Evolutionary conservation across 257 asterid genomes (phyloP), one percentile per base, ranked within the genome.

Genomic region (Nicotiana otophora): DNA sequence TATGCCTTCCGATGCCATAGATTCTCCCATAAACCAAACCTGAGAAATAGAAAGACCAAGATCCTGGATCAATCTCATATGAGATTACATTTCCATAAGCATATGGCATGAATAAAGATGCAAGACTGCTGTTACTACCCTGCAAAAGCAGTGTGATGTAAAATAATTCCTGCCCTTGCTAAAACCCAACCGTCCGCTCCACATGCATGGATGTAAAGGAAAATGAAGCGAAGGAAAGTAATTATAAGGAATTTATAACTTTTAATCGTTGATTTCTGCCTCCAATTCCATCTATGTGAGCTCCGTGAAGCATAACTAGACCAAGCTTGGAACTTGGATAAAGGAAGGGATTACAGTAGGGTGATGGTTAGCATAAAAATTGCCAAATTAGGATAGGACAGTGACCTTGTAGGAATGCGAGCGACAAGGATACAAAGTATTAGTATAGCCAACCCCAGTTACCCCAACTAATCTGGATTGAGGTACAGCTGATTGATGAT

Each of bases 11-110:
- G 46, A 7, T 31, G 16, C 54, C 65, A 83, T 16, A 4, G 39
- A 77, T 28, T 55, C 82, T 76, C 61, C 68, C 79, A 83, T 83
- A 77, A n/a, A 68, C 82, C 75, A 62, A 46, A 64, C 82, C 85
- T 83, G 57, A 55, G 78, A 64, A 23, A 77, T 28, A 64, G 77
- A 82, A 80, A 82, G 81, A 72, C 36, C 67, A 39, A 60, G 66
- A 72, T 39, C 31, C 5, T 53, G 46, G 74, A 65, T 75, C 46
- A 60, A 15, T 23, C 17, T 15, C 28, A n/a, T 34, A 46, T 20
- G 28, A 16, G 34, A 58, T 48, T n/a, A 10, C 31, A 14, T 1
- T 53, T 53, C 20, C 36, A 46, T 39, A 10, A 33, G 16, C 33
- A 58, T 51, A 19, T 60, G 20, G 46, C 10, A 81, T 66, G 72